These are phyloP conservation scores for Hibiscus mutabilis DNA, from an alignment of 345 rosid genomes.

Conservation along the genomic window DNA sequence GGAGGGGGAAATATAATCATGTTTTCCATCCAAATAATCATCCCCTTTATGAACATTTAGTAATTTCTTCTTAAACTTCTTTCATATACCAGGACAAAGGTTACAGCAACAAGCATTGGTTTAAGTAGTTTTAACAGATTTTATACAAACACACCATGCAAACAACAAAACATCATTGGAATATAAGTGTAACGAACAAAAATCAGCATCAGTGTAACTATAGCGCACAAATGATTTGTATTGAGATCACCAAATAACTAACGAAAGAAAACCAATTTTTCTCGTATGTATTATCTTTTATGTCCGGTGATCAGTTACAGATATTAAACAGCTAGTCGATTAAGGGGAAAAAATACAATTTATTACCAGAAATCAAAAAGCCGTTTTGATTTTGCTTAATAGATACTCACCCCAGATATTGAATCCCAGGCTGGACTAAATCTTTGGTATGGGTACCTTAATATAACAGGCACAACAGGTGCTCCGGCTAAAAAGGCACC, in stretches of 20 bases:
- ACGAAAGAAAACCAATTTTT: neutral
- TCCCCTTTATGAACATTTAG: neutral
- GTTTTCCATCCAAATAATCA: neutral
- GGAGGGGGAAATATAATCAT: neutral
- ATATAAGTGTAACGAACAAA: neutral
- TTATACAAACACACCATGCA: neutral
- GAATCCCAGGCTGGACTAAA: slow-evolving; percentile 98
- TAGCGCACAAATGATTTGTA: neutral
- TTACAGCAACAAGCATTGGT: neutral
- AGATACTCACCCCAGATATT: slow-evolving; percentile 75
- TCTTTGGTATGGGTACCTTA: slow-evolving; percentile 80
- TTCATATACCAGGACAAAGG: neutral
- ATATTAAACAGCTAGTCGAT: neutral
- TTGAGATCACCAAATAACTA: neutral
- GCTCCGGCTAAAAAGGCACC: slow-evolving; percentile 91
- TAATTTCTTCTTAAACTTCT: neutral
- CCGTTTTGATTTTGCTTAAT: slow-evolving; percentile 6
- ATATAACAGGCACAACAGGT: slow-evolving; percentile 84
- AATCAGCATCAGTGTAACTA: neutral
- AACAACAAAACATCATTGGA: neutral
- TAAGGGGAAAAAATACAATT: neutral
- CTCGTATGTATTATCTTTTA: neutral
- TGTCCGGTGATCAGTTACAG: neutral
- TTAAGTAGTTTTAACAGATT: neutral
- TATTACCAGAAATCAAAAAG: neutral